Conservation (phyloP, 2,329 filamentous ascomycete genomes). For the Penicillium sclerotigenum region DNA sequence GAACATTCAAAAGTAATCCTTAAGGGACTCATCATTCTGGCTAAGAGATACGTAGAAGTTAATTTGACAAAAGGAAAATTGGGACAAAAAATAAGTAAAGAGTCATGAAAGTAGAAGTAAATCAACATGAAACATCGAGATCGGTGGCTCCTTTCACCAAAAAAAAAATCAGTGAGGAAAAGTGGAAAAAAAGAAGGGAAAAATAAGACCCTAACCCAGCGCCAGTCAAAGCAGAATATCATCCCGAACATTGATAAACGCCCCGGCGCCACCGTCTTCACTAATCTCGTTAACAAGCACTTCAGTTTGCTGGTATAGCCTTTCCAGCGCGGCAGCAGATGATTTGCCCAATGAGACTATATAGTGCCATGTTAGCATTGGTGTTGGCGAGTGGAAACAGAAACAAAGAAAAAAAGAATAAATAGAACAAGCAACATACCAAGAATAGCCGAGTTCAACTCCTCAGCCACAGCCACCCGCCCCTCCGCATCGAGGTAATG, state of each 20-base stretch:
- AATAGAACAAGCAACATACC: slow-evolving; percentile 53
- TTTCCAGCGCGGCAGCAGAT: slow-evolving; percentile 79
- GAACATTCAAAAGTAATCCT: not conserved
- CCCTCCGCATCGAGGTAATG: slow-evolving; percentile 74
- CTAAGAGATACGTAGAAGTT: not conserved
- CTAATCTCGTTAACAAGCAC: slow-evolving; percentile 80
- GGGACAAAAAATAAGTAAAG: not conserved
- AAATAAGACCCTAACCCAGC: not conserved
- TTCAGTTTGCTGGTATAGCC: slow-evolving; percentile 79
- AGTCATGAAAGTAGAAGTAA: not conserved
- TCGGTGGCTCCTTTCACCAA: not conserved
- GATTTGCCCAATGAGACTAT: slow-evolving; percentile 87
- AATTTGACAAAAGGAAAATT: not conserved
- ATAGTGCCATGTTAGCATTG: not conserved
- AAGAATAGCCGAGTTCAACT: slow-evolving; percentile 88
- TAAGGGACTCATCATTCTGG: not conserved
- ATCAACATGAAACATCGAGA: not conserved
- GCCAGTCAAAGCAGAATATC: slow-evolving; percentile 42
- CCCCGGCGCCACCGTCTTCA: slow-evolving; percentile 73
- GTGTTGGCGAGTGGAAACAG: not conserved
- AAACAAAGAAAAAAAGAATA: slow-evolving; percentile 3
- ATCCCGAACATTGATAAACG: slow-evolving; percentile 70
- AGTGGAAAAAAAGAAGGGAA: not conserved
- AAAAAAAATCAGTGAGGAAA: not conserved
- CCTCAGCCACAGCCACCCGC: slow-evolving; percentile 78